Evolutionary conservation across 495 filamentous ascomycete species (phyloP), one percentile per base, ranked within the genome.

Genomic region (Cenococcum geophilum): DNA sequence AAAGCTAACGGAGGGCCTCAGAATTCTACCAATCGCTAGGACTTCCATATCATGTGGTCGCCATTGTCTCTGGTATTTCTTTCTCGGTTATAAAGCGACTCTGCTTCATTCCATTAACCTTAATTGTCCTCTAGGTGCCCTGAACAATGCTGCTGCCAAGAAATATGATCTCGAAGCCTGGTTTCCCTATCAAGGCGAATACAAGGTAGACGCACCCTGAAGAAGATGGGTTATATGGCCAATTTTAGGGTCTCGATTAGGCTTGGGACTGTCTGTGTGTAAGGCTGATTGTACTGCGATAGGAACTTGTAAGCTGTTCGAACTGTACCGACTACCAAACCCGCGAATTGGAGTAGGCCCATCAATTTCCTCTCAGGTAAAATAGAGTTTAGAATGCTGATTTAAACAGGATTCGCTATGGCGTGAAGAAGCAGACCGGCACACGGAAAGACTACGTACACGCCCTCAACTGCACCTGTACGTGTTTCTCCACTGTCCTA

Each of bases 321-420:
- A 97, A 96, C 75, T 97, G 92, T 78, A 93, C 89, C 0, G 92
- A 97, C 72, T 97, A 96, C 79, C 92, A 97, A 76, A 85, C 88
- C 35, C 79, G 92, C 49, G 91, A 87, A 55, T 78, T 97, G 89
- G 95, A 35, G 49, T 52, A 23, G 5, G 49, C 14, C 14, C 18
- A 1, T 11, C 18, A 6, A 8, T 23, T 10, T 27, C 16, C 48
- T 45, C 40, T 45, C 40, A 18, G 40, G 40, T 18, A 45, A 14
- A 45, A 16, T 10, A 16, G 14, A 14, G 40, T 45, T 1, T 32
- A 52, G 1, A 9, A 22, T 25, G 8, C 49, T 52, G 0, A 52
- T 23, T 25, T 52, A 10, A 14, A 12, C 16, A 18, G 22, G 57
- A 69, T 71, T 34, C 57, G 90, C 16, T 93, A 82, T 68, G 90